Evolutionary conservation across 352 stramenopile species (phyloP), one percentile per base, ranked within the genome.

Genomic region (Phytophthora pini): DNA sequence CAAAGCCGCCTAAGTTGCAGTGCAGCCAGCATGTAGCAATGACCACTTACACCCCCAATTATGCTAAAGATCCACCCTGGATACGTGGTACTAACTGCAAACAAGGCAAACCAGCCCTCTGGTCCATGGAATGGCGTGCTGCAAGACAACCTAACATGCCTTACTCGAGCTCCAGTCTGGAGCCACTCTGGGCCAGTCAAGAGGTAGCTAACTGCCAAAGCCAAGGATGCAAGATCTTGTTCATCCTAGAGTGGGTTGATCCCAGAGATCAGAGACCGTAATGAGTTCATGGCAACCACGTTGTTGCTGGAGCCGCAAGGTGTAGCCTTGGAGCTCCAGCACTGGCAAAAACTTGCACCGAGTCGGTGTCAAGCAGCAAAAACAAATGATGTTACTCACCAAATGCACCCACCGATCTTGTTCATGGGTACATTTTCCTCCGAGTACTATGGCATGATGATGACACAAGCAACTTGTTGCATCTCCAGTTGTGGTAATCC

Each of bases 371-470:
- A 29, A 38, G 5, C 50, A 31, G 17, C 51, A 36, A 57, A 57
- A 57, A 47, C 32, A 7, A 0, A 9, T 56, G 17, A 40, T 27
- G 32, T 47, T 47, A 56, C 50, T 39, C 32, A 36, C 22, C 22
- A 20, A 20, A 27, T 34, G n/a, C 11, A 50, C 44, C 17, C 8
- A 36, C 38, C 38, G 51, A 58, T 40, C 38, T 40, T 40, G n/a
- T n/a, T 41, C 32, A 60, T 60, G 51, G 58, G 32, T 66, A 45
- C 49, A 60, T 36, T 36, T 34, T 26, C 27, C 34, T 34, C n/a
- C 57, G 49, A 66, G 58, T 66, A 66, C 47, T 65, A 65, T 65
- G 39, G 22, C 8, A 45, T 40, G 26, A 48, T 48, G 50, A 56
- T 24, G 50, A 15, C 49, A 56, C 31, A 17, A 55, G 13, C 29